These are phyloP conservation scores for Mortierella sp. DNA, from an alignment of 371 early-diverging fungal species.

Conservation along the genomic window DNA sequence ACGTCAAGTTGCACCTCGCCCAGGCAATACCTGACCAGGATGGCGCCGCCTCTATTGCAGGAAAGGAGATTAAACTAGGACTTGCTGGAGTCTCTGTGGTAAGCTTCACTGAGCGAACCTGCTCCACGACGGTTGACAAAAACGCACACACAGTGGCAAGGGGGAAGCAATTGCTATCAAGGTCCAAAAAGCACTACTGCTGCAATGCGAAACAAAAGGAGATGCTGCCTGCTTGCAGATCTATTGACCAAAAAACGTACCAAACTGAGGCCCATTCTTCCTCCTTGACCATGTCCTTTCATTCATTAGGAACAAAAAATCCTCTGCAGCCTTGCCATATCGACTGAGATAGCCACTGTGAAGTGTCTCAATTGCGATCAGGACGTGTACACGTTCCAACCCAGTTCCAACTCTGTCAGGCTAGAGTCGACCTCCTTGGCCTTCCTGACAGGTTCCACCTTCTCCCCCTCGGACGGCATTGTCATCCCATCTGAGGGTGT, in stretches of 20 bases:
- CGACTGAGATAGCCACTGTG: constrained; percentile 24
- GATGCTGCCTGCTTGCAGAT: no score
- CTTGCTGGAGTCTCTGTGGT: constrained; percentile 52
- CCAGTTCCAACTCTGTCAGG: constrained; percentile 24
- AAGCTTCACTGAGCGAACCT: constrained; percentile 4
- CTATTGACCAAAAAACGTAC: no score
- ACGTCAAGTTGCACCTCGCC: constrained; percentile 47
- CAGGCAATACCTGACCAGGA: constrained; percentile 11
- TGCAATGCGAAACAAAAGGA: no score
- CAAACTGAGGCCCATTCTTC: background rate
- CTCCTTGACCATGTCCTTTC: background rate
- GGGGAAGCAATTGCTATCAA: background rate
- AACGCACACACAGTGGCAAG: background rate
- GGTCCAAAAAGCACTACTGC: no score
- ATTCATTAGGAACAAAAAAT: constrained; percentile 46
- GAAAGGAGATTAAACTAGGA: constrained; percentile 35
- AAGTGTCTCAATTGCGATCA: constrained; percentile 39
- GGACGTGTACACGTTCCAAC: constrained; percentile 40
- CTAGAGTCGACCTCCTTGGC: constrained; percentile 37
- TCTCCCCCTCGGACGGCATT: constrained; percentile 37
- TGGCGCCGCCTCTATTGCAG: constrained; percentile 7
- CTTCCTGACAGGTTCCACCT: constrained; percentile 26
- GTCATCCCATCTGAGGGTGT: constrained; percentile 24
- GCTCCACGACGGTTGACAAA: no score
- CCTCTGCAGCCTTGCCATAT: constrained; percentile 40